phyloP scores from a whole-genome alignment of 768 basidiomycete species.

The Phylloporus arenicola region DNA sequence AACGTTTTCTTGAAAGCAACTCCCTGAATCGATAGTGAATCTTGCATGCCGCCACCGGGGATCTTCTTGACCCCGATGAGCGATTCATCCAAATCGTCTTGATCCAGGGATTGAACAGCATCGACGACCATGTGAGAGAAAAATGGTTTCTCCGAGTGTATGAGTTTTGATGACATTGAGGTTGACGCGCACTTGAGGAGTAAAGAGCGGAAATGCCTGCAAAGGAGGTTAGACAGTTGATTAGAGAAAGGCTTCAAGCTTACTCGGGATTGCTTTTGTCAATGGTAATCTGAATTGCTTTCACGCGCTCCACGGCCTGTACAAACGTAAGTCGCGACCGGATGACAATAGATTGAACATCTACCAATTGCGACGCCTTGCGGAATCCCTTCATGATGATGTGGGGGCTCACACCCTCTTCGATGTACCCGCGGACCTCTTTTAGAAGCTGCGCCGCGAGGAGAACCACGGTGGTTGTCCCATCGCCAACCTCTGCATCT shows the following conservation, averaged over 20 bases:
- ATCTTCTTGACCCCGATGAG: conserved; percentile 98
- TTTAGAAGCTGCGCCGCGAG: conserved; percentile 92
- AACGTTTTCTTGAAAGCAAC: conserved; percentile 99
- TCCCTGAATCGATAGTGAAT: conserved; percentile 82
- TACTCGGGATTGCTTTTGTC: conserved; percentile 90
- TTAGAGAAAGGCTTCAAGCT: conserved; percentile 25
- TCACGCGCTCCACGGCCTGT: conserved; percentile 81
- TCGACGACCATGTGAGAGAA: conserved; percentile 99
- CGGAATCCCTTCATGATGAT: conserved; percentile 97
- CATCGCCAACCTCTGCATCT: conserved; percentile 98
- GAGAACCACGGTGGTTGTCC: conserved; percentile 93
- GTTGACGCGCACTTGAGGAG: conserved; percentile 96
- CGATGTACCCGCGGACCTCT: conserved; percentile 85
- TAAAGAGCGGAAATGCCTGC: conserved; percentile 86
- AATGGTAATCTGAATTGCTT: conserved; percentile 83
- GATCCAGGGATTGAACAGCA: conserved; percentile 89
- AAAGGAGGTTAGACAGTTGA: conserved; percentile 6
- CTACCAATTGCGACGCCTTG: conserved; percentile 80
- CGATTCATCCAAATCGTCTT: conserved; percentile 89
- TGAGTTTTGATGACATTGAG: conserved; percentile 99
- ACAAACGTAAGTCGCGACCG: conserved; percentile 6
- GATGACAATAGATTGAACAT: conserved; percentile 8
- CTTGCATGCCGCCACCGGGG: conserved; percentile 95
- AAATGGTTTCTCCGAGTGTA: conserved; percentile 98
- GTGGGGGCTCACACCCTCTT: conserved; percentile 96